Evolutionary conservation across 2,329 filamentous ascomycete species (phyloP).

Genomic region (Fusarium nematophilum): DNA sequence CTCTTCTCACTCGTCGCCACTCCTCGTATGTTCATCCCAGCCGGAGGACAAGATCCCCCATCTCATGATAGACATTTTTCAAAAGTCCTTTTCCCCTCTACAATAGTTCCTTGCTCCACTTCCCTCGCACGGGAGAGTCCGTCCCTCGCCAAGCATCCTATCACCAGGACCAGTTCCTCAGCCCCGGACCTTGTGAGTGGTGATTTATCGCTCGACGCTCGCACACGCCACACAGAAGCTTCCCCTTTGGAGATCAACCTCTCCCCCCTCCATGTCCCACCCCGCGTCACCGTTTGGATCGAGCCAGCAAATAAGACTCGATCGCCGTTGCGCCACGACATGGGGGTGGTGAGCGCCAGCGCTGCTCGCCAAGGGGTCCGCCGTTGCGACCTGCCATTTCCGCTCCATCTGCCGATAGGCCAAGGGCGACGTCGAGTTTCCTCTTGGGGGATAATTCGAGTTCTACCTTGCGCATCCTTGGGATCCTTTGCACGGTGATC

Average conservation of each 20-base stretch:
- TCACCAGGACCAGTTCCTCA: slow-evolving; percentile 14
- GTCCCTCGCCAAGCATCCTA: slow-evolving; percentile 14
- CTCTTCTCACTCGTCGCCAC: not conserved
- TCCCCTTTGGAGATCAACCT: not conserved
- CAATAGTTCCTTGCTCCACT: slow-evolving; percentile 39
- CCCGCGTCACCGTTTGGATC: slow-evolving; percentile 16
- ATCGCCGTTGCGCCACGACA: slow-evolving; percentile 20
- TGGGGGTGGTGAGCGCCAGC: slow-evolving; percentile 18
- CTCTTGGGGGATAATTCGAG: slow-evolving; percentile 15
- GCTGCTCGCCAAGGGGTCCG: slow-evolving; percentile 33
- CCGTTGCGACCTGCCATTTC: slow-evolving; percentile 40
- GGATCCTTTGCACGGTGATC: not conserved
- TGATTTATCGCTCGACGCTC: slow-evolving; percentile 15
- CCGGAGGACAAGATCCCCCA: not conserved
- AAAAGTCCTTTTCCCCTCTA: slow-evolving; percentile 27
- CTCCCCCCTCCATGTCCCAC: slow-evolving; percentile 1
- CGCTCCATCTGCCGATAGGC: slow-evolving; percentile 28
- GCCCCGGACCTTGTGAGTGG: slow-evolving; percentile 14
- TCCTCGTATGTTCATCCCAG: slow-evolving; percentile 4
- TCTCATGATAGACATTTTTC: slow-evolving; percentile 17
- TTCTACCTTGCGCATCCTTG: not conserved
- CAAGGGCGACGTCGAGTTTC: slow-evolving; percentile 13
- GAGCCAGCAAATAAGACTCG: slow-evolving; percentile 19
- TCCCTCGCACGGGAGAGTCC: not conserved
- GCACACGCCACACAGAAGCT: not conserved